These are phyloP conservation scores for Ogataea parapolymorpha DNA, from an alignment of 805 yeast species.

Conservation along the genomic window DNA sequence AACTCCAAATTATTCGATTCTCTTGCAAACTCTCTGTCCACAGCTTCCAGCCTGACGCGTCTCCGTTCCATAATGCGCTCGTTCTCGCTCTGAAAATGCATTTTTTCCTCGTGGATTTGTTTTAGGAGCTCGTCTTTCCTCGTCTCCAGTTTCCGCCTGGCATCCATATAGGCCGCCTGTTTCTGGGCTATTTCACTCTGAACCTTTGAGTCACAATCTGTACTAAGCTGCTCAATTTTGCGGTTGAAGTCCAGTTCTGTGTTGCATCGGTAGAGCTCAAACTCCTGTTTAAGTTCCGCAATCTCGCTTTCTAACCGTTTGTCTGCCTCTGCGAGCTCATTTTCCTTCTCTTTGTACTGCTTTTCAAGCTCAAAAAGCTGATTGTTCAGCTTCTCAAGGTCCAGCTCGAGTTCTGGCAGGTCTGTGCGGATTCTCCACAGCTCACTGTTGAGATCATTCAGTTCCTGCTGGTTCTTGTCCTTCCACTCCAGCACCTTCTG, in stretches of 20 bases:
- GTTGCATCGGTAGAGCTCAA: slow-evolving; percentile 34
- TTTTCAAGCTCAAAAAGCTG: slow-evolving; percentile 15
- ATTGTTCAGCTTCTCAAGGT: slow-evolving; percentile 30
- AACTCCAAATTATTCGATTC: not conserved
- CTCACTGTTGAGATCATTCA: slow-evolving; percentile 26
- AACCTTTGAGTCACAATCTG: slow-evolving; percentile 25
- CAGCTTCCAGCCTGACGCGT: slow-evolving; percentile 1
- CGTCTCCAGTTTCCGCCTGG: not conserved
- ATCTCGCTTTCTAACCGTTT: slow-evolving; percentile 25
- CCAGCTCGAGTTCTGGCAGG: slow-evolving; percentile 27
- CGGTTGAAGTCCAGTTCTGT: slow-evolving; percentile 29
- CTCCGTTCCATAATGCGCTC: not conserved
- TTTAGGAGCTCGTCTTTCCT: not conserved
- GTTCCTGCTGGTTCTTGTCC: slow-evolving; percentile 17
- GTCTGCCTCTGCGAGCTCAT: slow-evolving; percentile 29
- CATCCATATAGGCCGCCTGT: slow-evolving; percentile 16
- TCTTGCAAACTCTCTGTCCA: slow-evolving; percentile 2
- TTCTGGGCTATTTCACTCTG: slow-evolving; percentile 37
- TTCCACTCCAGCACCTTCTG: slow-evolving; percentile 13
- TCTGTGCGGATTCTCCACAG: slow-evolving; percentile 27
- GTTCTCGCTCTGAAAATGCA: not conserved
- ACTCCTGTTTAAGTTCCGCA: slow-evolving; percentile 32
- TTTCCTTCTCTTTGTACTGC: slow-evolving; percentile 28
- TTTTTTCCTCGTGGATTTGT: not conserved
- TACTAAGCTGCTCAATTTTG: slow-evolving; percentile 24